A percentile compares a stretch with the other conserved stretches of the same genome.
Conservation (phyloP, 1,139 yeast genomes). For the Debaryomyces subglobosus region DNA sequence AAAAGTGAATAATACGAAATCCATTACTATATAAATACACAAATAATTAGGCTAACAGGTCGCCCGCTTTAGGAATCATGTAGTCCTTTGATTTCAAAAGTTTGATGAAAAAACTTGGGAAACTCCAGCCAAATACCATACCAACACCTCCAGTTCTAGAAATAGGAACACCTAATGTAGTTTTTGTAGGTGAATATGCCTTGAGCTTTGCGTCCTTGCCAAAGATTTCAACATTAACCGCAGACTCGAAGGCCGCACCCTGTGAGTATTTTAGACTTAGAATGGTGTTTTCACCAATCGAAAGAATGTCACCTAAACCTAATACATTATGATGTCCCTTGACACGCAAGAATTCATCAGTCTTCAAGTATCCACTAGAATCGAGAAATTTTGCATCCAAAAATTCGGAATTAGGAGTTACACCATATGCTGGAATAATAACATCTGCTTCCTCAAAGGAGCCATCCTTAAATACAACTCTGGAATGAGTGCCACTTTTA, state of each 20-base stretch:
- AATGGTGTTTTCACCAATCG: conserved; percentile 19
- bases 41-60: neutral
- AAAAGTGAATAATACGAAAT: too few species aligned
- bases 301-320: conserved; percentile 29
- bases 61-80: conserved; percentile 2
- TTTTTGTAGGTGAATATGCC: conserved; percentile 3
- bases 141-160: conserved; percentile 35
- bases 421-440: conserved; percentile 21
- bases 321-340: conserved; percentile 22
- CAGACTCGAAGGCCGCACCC: conserved; percentile 14
- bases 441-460: conserved; percentile 20
- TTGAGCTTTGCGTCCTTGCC: neutral
- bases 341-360: conserved; percentile 23
- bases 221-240: conserved; percentile 15
- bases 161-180: conserved; percentile 25
- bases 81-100: conserved; percentile 20
- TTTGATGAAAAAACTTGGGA: conserved; percentile 27
- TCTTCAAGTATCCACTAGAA: conserved; percentile 20
- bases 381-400: conserved; percentile 16
- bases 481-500: neutral
- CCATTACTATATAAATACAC: too few species aligned
- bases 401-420: conserved; percentile 26
- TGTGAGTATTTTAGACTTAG: conserved; percentile 25
- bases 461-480: conserved; percentile 17
- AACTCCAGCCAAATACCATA: conserved; percentile 20